These are phyloP conservation scores for Hemisphaericaspora subhashii DNA, from an alignment of 1,139 yeast species.

Conservation along the genomic window DNA sequence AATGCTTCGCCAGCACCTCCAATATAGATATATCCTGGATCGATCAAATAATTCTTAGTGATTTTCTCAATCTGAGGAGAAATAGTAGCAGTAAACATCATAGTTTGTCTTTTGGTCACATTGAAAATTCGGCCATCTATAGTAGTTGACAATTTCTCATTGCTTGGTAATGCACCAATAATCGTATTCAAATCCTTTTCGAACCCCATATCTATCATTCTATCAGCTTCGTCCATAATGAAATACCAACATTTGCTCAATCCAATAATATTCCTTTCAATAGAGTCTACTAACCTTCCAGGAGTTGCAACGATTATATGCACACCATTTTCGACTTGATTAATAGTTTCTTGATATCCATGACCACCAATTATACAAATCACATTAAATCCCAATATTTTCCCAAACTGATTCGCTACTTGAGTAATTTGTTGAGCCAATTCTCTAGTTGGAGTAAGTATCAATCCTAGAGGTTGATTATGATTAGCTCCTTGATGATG, in stretches of 20 bases:
- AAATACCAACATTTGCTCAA: constrained; percentile 65
- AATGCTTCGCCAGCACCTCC: constrained; percentile 67
- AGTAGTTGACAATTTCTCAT: constrained; percentile 19
- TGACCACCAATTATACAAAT: constrained; percentile 90
- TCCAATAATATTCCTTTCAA: constrained; percentile 64
- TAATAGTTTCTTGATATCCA: constrained; percentile 70
- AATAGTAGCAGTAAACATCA: constrained; percentile 96
- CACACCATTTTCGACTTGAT: constrained; percentile 50
- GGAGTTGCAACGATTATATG: constrained; percentile 93
- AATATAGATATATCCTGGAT: constrained; percentile 65
- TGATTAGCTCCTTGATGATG: constrained; percentile 29
- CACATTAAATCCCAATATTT: constrained; percentile 44
- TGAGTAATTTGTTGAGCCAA: constrained; percentile 80
- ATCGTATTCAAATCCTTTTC: constrained; percentile 73
- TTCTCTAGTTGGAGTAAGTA: constrained; percentile 92
- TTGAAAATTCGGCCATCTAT: constrained; percentile 30
- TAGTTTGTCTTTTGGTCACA: constrained; percentile 42
- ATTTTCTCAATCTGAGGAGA: constrained; percentile 70
- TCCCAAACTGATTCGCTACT: constrained; percentile 58
- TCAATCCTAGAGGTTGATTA: constrained; percentile 54
- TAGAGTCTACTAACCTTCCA: constrained; percentile 79
- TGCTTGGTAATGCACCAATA: constrained; percentile 45
- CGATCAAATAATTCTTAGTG: constrained; percentile 57
- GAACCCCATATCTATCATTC: constrained; percentile 94
- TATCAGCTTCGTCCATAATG: constrained; percentile 89